Percentiles rank a stretch among this genome's conserved stretches.
These are phyloP conservation scores for Breviolum minutum DNA, from an alignment of 73 alveolate genomes.

Conservation along the genomic window DNA sequence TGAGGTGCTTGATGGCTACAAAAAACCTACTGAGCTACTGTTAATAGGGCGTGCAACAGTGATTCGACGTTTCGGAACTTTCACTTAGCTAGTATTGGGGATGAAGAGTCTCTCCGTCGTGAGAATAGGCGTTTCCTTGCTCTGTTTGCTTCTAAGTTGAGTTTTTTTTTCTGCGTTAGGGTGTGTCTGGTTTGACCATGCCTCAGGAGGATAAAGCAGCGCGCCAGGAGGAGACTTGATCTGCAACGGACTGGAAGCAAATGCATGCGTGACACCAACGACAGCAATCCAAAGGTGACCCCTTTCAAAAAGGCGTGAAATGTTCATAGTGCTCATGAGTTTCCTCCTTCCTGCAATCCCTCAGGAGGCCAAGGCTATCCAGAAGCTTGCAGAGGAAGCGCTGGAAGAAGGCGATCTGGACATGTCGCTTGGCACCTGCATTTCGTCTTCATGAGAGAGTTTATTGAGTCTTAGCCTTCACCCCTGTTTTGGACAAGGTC, in stretches of 20 bases:
- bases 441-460: neutral
- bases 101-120: no score
- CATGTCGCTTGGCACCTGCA: neutral
- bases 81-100: no score
- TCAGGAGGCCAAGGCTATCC: slow-evolving; percentile 52
- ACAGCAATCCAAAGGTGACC: neutral
- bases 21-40: no score
- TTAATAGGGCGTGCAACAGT: no score
- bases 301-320: neutral
- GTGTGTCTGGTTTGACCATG: no score
- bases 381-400: slow-evolving; percentile 71
- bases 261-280: neutral
- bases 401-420: slow-evolving; percentile 77
- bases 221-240: slow-evolving; percentile 33
- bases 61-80: no score
- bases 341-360: neutral
- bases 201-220: slow-evolving; percentile 60
- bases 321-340: neutral
- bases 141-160: neutral
- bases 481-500: slow-evolving; percentile 12
- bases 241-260: neutral
- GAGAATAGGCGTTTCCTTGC: neutral
- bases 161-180: neutral
- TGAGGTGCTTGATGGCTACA: neutral
- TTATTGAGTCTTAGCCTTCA: neutral